Evolutionary conservation across 2,329 filamentous ascomycete genomes (phyloP).

Genomic region (Cladophialophora psammophila): DNA sequence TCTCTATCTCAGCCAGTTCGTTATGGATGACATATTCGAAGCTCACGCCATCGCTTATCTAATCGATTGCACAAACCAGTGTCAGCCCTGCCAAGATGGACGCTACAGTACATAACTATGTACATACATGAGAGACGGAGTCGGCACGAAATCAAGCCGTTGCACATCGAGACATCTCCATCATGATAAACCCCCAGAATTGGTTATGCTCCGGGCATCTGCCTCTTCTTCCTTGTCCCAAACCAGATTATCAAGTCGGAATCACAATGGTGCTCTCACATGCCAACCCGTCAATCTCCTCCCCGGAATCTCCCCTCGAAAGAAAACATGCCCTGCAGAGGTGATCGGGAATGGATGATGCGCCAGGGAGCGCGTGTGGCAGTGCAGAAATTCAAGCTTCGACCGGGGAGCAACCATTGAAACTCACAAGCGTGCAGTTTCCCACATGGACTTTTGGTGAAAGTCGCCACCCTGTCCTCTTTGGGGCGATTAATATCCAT

Average conservation of each 20-base stretch:
- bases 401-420: background rate
- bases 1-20: background rate
- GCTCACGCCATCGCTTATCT: conserved; percentile 30
- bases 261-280: background rate
- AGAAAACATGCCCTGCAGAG: background rate
- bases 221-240: background rate
- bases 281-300: background rate
- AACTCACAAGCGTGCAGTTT: background rate
- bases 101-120: no score
- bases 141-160: conserved; percentile 17
- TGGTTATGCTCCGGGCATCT: no score
- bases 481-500: background rate
- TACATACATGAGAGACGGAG: conserved; percentile 8
- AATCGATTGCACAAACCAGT: conserved; percentile 3
- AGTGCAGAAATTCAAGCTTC: background rate
- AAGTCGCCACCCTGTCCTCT: background rate
- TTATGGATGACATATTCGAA: conserved; percentile 20
- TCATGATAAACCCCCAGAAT: background rate
- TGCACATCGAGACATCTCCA: background rate
- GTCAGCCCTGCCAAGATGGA: conserved; percentile 16
- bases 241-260: background rate
- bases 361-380: background rate
- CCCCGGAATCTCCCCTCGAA: background rate
- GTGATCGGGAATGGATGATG: background rate
- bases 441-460: conserved; percentile 4